Base-by-base conservation (phyloP, 2,329 filamentous ascomycete species). In the Aspergillus quadrilineatus region DNA sequence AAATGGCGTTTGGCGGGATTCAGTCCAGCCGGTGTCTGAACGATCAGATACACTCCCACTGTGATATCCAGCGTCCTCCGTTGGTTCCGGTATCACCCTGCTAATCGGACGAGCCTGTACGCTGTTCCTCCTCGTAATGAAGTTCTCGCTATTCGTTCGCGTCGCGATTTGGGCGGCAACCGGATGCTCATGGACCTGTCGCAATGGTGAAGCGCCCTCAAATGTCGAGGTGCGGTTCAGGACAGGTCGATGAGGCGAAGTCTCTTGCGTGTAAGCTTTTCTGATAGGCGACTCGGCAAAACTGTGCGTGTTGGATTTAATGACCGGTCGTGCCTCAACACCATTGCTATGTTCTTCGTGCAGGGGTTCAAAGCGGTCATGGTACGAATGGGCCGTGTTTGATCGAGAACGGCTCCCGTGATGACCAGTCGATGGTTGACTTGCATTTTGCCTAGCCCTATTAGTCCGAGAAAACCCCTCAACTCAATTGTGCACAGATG, bases 321-420 rank as follows among this genome's bases (percentile, higher is more conserved):
- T 84, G 3, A 78, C 73, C 6, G 81, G 79, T 26, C 84, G 80
- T 44, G 75, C 71, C 49, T 82, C 79, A 28, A 80, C 77, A 22
- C 67, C 67, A 53, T 71, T 73, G 2, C 66, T 73, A 15, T 80
- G 75, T 61, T 86, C 83, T 63, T 86, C 83, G 63, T 85, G 81
- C 36, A 76, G 77, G 6, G 79, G 75, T 56, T 81, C 80, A 69
- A 81, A 83, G 58, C 84, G 81, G 56, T 87, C 84, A 57, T 76
- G 77, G 69, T 85, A 85, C 29, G 85, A 85, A 68, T 86, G 82
- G 22, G 85, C 83, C 10, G 85, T 88, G 66, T 84, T 86, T 45
- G 84, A 85, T 50, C 85, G 81, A 56, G 84, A 82, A 60, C 85
- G 79, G 14, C 75, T 71, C 32, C 73, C 71, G 45, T 78, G 80